phyloP scores from a whole-genome alignment of 1,139 yeast genomes.

The Candida glucosophila region DNA sequence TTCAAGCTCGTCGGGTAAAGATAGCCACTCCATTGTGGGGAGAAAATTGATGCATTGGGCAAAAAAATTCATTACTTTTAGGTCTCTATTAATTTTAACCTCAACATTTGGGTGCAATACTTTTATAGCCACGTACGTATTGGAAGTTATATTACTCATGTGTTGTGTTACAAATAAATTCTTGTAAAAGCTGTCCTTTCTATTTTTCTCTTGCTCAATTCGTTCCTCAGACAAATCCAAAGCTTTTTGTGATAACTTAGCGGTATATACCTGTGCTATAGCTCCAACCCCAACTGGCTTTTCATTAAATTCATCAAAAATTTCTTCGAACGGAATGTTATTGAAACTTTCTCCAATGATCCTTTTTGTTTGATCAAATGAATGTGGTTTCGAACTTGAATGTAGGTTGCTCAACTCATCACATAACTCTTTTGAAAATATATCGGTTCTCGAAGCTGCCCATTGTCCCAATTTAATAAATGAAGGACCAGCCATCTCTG shows the following conservation, averaged over 20 bases:
- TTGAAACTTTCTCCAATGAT: constrained; percentile 57
- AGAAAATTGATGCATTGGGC: constrained; percentile 60
- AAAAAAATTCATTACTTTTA: constrained; percentile 73
- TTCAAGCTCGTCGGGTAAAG: constrained; percentile 88
- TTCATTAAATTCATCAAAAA: constrained; percentile 72
- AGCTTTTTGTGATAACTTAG: constrained; percentile 46
- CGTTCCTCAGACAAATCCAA: constrained; percentile 19
- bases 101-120: constrained; percentile 87
- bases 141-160: constrained; percentile 26
- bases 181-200: constrained; percentile 19
- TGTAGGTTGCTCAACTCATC: constrained; percentile 70
- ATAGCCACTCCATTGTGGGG: constrained; percentile 97
- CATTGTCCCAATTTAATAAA: constrained; percentile 95
- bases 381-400: constrained; percentile 74
- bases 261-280: constrained; percentile 90
- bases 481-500: constrained; percentile 88
- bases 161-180: constrained; percentile 32
- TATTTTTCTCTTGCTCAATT: constrained; percentile 4
- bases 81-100: constrained; percentile 64
- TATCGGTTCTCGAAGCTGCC: constrained; percentile 98
- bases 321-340: constrained; percentile 55
- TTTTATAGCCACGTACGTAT: constrained; percentile 75
- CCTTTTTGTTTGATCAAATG: constrained; percentile 49
- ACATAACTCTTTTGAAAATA: constrained; percentile 75
- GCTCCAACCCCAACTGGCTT: constrained; percentile 93